Conservation (phyloP, 768 basidiomycete genomes). For the Suillus fuscotomentosus region DNA sequence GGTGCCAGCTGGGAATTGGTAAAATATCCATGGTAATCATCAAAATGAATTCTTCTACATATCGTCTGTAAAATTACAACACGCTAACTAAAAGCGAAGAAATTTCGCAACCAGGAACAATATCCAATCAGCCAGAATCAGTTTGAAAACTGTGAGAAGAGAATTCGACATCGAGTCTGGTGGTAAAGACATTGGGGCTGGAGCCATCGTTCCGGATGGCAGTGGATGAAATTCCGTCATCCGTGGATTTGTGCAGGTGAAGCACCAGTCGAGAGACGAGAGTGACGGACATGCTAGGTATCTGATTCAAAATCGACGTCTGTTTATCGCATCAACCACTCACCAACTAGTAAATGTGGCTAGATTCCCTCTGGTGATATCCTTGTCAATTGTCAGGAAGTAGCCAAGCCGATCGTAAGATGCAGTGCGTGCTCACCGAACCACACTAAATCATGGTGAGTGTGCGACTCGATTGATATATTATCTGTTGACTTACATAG, state of each 20-base stretch:
- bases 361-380: conserved; percentile 43
- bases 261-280: conserved; percentile 58
- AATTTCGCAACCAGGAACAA: too few species aligned
- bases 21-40: too few species aligned
- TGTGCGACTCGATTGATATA: not conserved
- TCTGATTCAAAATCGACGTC: not conserved
- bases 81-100: too few species aligned
- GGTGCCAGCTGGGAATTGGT: too few species aligned
- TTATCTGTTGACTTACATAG: not conserved
- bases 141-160: too few species aligned
- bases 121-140: not conserved
- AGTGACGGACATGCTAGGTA: conserved; percentile 43
- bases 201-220: not conserved
- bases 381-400: conserved; percentile 26
- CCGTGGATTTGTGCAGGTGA: conserved; percentile 46
- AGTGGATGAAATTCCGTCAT: conserved; percentile 4
- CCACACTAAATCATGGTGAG: not conserved
- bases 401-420: not conserved
- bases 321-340: conserved; percentile 7
- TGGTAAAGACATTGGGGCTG: not conserved
- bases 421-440: not conserved
- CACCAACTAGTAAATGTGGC: conserved; percentile 52
- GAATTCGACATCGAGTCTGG: not conserved
- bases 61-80: too few species aligned
- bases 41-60: too few species aligned